Percentiles rank a stretch among this genome's conserved stretches.
Evolutionary conservation across 129 eudicot species (phyloP).

Genomic region (Artemisia argyi): DNA sequence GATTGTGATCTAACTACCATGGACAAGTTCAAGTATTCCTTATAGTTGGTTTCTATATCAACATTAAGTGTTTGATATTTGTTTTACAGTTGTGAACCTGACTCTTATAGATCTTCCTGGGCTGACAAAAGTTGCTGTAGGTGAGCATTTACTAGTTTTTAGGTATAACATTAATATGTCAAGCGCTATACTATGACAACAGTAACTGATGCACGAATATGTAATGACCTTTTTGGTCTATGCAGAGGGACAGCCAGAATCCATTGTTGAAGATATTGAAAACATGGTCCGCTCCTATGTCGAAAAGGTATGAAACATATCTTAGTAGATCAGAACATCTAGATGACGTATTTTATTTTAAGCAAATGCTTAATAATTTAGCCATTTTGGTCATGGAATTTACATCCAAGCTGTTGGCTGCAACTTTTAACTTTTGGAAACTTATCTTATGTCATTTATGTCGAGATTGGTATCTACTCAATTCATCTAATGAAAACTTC

Average conservation of each 20-base stretch:
- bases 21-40: neutral
- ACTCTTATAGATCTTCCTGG: slow-evolving; percentile 99
- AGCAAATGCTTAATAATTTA: too few species aligned
- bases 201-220: slow-evolving; percentile 24
- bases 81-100: slow-evolving; percentile 88
- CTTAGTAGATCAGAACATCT: slow-evolving; percentile 8
- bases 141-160: slow-evolving; percentile 53
- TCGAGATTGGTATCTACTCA: neutral
- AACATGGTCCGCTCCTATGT: slow-evolving; percentile 95
- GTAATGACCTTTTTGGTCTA: slow-evolving; percentile 22
- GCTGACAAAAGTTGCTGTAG: slow-evolving; percentile 97
- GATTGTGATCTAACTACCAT: neutral
- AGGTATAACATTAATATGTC: slow-evolving; percentile 16
- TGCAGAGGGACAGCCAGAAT: slow-evolving; percentile 96
- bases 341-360: neutral
- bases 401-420: slow-evolving; percentile 13
- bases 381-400: neutral
- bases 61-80: slow-evolving; percentile 23
- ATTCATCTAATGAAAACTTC: slow-evolving; percentile 11
- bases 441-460: slow-evolving; percentile 2
- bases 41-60: slow-evolving; percentile 8
- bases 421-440: neutral
- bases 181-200: slow-evolving; percentile 3
- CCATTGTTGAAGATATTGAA: slow-evolving; percentile 95
- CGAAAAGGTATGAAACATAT: slow-evolving; percentile 63